phyloP scores from a whole-genome alignment of 768 basidiomycete genomes.

The Tylopilus intermedius region DNA sequence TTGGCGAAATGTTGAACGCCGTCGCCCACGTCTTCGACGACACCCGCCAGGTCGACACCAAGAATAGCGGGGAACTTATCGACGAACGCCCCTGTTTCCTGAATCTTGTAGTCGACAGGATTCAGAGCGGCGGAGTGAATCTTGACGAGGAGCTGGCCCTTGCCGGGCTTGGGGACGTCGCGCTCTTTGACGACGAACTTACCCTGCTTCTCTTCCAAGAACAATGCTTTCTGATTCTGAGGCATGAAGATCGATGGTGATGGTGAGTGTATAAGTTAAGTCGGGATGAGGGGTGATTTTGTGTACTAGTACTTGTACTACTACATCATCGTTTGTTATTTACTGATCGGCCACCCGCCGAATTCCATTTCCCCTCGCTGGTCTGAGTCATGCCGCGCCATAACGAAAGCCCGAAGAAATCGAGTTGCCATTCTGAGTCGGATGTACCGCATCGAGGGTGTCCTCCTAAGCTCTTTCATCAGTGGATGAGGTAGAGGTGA shows the following conservation, averaged over 20 bases:
- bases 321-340: constrained; percentile 22
- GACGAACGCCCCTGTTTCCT: constrained; percentile 27
- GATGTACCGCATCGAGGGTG: constrained; percentile 30
- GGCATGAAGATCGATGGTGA: constrained; percentile 14
- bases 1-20: constrained; percentile 31
- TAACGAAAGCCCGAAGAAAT: constrained; percentile 27
- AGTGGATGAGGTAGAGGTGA: constrained; percentile 15
- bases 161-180: constrained; percentile 31
- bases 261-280: constrained; percentile 14
- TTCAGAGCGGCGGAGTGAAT: constrained; percentile 39
- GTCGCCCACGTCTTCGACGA: constrained; percentile 36
- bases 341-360: constrained; percentile 28
- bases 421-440: constrained; percentile 30
- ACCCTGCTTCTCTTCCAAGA: constrained; percentile 26
- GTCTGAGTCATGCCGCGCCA: constrained; percentile 28
- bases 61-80: constrained; percentile 34
- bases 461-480: constrained; percentile 25
- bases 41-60: constrained; percentile 35
- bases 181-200: constrained; percentile 27
- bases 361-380: constrained; percentile 26
- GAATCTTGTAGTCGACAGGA: constrained; percentile 42
- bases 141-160: constrained; percentile 40
- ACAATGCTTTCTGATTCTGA: constrained; percentile 28
- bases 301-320: constrained; percentile 2
- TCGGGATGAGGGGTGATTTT: background rate